Conservation (phyloP, 2,329 filamentous ascomycete species). For the Claviceps sp. region DNA sequence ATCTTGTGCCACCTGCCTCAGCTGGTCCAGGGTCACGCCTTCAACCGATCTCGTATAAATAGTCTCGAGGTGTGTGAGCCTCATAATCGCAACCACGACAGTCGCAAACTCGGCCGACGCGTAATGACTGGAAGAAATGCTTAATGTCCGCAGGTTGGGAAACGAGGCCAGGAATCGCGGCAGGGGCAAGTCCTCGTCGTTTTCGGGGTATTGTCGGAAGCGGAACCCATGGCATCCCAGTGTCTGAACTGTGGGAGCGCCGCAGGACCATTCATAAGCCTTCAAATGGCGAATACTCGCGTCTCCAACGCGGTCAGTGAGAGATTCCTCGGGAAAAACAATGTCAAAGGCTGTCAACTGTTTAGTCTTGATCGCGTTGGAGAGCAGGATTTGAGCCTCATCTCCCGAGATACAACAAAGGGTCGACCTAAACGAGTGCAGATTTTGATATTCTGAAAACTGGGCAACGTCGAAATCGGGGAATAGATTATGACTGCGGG, state of each 20-base stretch:
- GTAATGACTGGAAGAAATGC: slow-evolving; percentile 19
- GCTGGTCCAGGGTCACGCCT: no score
- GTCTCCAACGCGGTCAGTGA: slow-evolving; percentile 12
- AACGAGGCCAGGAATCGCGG: no score
- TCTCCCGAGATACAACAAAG: slow-evolving; percentile 13
- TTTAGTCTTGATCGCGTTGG: slow-evolving; percentile 5
- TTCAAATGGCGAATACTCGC: slow-evolving; percentile 6
- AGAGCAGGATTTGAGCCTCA: slow-evolving; percentile 13
- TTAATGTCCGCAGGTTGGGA: slow-evolving; percentile 13
- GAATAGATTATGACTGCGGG: background rate
- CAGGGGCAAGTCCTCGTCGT: no score
- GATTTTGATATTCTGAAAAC: slow-evolving; percentile 12
- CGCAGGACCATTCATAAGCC: slow-evolving; percentile 22
- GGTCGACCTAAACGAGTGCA: slow-evolving; percentile 17
- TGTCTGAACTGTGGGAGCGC: slow-evolving; percentile 18
- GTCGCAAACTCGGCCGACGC: slow-evolving; percentile 15
- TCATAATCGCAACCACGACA: no score
- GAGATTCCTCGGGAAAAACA: slow-evolving; percentile 19
- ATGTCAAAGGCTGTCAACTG: slow-evolving; percentile 21
- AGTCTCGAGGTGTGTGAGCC: no score
- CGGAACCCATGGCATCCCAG: slow-evolving; percentile 23
- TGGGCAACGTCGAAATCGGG: background rate
- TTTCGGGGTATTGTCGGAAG: slow-evolving; percentile 13
- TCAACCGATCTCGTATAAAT: no score
- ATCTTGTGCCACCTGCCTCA: background rate